phyloP scores from a whole-genome alignment of 257 asterid species.

The Rhazya stricta region DNA sequence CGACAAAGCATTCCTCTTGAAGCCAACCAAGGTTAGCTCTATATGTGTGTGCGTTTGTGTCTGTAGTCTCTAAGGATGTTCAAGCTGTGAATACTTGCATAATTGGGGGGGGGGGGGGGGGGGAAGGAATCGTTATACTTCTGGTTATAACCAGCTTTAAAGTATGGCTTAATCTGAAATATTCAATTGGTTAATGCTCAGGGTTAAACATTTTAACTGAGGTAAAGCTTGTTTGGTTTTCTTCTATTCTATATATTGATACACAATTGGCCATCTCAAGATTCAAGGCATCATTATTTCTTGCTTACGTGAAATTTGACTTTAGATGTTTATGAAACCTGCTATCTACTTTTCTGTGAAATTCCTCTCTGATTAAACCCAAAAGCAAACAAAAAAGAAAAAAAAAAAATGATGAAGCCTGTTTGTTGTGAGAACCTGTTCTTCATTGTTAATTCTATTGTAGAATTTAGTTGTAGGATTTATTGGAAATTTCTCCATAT shows the following conservation, averaged over 20 bases:
- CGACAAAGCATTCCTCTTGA: slow-evolving; percentile 37
- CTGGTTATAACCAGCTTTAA: neutral
- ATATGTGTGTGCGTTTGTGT: neutral
- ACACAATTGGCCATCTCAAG: neutral
- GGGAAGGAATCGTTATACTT: neutral
- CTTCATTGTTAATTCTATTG: neutral
- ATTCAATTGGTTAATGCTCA: neutral
- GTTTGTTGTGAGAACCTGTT: neutral
- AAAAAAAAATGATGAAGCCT: neutral
- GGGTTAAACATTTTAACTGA: neutral
- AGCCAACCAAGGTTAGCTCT: slow-evolving; percentile 43
- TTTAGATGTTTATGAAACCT: neutral
- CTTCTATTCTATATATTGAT: neutral
- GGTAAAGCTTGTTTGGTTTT: neutral
- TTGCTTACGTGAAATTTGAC: no score
- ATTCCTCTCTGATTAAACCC: neutral
- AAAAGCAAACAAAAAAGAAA: neutral
- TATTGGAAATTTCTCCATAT: neutral
- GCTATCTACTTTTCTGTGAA: neutral
- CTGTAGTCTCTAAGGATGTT: neutral
- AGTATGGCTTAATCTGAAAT: neutral
- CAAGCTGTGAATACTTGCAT: neutral
- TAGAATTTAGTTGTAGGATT: neutral
- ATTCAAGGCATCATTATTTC: neutral
- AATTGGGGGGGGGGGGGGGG: no score